Evolutionary conservation across 805 yeast genomes (phyloP).

Genomic region (Lachancea nothofagi): DNA sequence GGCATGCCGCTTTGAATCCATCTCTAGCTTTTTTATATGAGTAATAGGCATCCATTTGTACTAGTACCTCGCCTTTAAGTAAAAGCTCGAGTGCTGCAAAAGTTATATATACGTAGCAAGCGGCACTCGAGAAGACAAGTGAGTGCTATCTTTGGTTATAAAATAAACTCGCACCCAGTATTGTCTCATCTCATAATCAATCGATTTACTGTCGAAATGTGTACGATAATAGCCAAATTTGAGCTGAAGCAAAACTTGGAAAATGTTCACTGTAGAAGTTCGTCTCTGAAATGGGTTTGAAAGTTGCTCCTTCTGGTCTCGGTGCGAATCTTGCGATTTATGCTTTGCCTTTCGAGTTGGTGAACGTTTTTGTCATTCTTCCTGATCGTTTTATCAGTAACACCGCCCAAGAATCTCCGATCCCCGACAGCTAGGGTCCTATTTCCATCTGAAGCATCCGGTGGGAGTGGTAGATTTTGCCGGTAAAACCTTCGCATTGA

Average conservation of each 20-base stretch:
- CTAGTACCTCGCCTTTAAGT: too few relatives aligned
- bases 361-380: constrained; percentile 45
- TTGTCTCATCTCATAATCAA: too few relatives aligned
- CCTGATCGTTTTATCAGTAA: constrained; percentile 55
- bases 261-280: constrained; percentile 37
- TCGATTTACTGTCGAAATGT: too few relatives aligned
- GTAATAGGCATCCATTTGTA: too few relatives aligned
- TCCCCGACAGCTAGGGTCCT: constrained; percentile 76
- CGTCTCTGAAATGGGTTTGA: constrained; percentile 83
- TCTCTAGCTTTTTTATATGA: too few relatives aligned
- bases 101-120: too few relatives aligned
- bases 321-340: constrained; percentile 37
- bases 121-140: too few relatives aligned
- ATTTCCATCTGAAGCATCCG: constrained; percentile 52
- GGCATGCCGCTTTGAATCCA: too few relatives aligned
- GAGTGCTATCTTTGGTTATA: too few relatives aligned
- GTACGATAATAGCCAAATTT: too few relatives aligned
- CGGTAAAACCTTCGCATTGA: constrained; percentile 64
- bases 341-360: constrained; percentile 41
- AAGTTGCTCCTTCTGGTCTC: constrained; percentile 69
- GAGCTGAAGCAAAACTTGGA: neutral
- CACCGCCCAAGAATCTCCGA: constrained; percentile 49
- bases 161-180: too few relatives aligned
- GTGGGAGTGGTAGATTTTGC: constrained; percentile 49
- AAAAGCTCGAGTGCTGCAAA: too few relatives aligned